Evolutionary conservation across 2,329 filamentous ascomycete species (phyloP), one percentile per base, ranked within the genome.

Genomic region (Gremmenia infestans): DNA sequence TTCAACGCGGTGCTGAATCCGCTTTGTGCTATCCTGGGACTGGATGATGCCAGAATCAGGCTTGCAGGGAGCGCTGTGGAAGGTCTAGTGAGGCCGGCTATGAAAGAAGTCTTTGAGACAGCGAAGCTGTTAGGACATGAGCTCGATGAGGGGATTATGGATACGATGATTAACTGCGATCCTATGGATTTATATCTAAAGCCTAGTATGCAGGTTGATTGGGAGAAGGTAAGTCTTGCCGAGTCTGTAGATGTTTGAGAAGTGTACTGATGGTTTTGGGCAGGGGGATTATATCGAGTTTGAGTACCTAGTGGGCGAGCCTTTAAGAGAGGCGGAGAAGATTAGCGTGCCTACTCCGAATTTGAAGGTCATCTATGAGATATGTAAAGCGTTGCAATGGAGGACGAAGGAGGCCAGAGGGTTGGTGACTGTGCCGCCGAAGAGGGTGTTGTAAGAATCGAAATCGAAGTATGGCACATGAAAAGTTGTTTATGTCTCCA

Each of bases 271-370:
- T 42, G 15, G 28, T n/a, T n/a, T 19, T 53, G 15, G 28, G 39
- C 59, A 74, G 74, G 75, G 78, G 9, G 81, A 81, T 62, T 78
- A 74, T 52, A 76, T 81, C 75, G 78, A 81, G 64, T 65, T 79
- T 59, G 78, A 81, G 62, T 78, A 80, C 37, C 79, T 81, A 48
- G 60, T 81, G n/a, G 78, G 78, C 1, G 79, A 80, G 62, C 77
- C 78, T 6, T 73, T 81, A 40, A 66, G 76, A 54, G 73, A 78
- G 28, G 78, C 78, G 12, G 67, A 75, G 57, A 73, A 73, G 58
- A 71, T 76, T 52, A 78, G 78, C 0, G 70, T 76, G 12, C 75
- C 77, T 60, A 77, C 79, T 74, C 77, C 77, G 5, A 67, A 76
- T 60, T 55, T 80, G 67, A 76, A 79, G 67, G 78, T 70, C 12